These are phyloP conservation scores for Citrus hindsii DNA, from an alignment of 345 rosid species.

Conservation along the genomic window DNA sequence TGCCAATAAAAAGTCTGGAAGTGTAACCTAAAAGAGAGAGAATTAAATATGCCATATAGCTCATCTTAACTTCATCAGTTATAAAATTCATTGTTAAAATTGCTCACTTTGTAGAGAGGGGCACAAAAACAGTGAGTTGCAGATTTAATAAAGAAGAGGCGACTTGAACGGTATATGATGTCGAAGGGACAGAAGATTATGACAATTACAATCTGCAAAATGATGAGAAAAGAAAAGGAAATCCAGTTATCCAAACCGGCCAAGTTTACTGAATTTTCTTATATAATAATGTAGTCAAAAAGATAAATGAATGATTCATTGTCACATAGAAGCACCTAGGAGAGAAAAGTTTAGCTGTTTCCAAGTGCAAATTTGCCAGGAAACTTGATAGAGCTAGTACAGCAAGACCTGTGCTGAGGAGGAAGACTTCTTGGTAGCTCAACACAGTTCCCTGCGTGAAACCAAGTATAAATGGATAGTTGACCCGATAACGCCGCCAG, in stretches of 20 bases:
- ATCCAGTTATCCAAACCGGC: background rate
- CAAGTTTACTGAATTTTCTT: background rate
- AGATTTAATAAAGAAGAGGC: conserved; percentile 36
- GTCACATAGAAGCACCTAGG: background rate
- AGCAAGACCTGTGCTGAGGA: conserved; percentile 57
- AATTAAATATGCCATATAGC: conserved; percentile 6
- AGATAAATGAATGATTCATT: background rate
- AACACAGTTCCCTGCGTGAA: conserved; percentile 70
- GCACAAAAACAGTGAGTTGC: conserved; percentile 36
- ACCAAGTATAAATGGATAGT: conserved; percentile 70
- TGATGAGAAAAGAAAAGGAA: background rate
- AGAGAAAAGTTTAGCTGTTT: background rate
- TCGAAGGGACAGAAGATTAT: conserved; percentile 53
- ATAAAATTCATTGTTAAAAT: background rate
- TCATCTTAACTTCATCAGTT: background rate
- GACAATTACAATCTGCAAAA: conserved; percentile 37
- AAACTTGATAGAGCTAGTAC: conserved; percentile 53
- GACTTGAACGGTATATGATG: conserved; percentile 44
- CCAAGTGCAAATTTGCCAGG: conserved; percentile 55
- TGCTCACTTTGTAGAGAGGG: conserved; percentile 39
- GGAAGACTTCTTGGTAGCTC: conserved; percentile 60
- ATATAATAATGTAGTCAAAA: background rate
- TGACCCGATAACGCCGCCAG: conserved; percentile 64
- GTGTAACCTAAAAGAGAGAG: conserved; percentile 44
- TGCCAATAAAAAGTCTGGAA: conserved; percentile 63